These are phyloP conservation scores for Lentinula edodes DNA, from an alignment of 768 basidiomycete genomes.

Conservation along the genomic window DNA sequence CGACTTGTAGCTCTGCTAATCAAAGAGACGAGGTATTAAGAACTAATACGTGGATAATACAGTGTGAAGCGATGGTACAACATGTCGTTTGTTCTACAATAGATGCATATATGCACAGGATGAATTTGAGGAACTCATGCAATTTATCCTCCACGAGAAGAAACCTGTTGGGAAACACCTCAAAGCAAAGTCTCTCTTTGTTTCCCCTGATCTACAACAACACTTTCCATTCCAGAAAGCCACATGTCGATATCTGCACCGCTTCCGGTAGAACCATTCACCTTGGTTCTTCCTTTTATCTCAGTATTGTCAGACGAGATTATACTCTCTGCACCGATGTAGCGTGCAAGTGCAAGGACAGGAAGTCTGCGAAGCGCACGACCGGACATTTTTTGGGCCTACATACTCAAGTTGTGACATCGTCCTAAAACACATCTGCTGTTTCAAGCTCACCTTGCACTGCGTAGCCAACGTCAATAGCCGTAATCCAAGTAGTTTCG, in stretches of 20 bases:
- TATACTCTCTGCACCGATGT: constrained; percentile 56
- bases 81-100: not conserved
- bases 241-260: constrained; percentile 56
- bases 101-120: constrained; percentile 11
- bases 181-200: constrained; percentile 43
- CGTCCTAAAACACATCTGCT: not conserved
- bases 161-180: constrained; percentile 2
- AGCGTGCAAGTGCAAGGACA: constrained; percentile 83
- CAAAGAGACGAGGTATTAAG: not conserved
- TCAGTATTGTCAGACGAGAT: not conserved
- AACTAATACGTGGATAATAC: not conserved
- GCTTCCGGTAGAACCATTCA: not conserved
- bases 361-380: constrained; percentile 90
- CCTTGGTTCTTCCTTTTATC: not conserved
- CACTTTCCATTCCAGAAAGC: constrained; percentile 81
- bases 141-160: not conserved
- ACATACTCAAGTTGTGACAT: not conserved
- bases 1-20: not conserved
- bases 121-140: not conserved
- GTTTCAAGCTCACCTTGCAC: constrained; percentile 63
- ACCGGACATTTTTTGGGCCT: constrained; percentile 85
- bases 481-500: constrained; percentile 48
- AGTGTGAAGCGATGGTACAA: not conserved
- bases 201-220: constrained; percentile 52
- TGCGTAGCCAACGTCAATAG: constrained; percentile 65